phyloP scores from a whole-genome alignment of 2,329 filamentous ascomycete species.

The Diaporthe helianthi region DNA sequence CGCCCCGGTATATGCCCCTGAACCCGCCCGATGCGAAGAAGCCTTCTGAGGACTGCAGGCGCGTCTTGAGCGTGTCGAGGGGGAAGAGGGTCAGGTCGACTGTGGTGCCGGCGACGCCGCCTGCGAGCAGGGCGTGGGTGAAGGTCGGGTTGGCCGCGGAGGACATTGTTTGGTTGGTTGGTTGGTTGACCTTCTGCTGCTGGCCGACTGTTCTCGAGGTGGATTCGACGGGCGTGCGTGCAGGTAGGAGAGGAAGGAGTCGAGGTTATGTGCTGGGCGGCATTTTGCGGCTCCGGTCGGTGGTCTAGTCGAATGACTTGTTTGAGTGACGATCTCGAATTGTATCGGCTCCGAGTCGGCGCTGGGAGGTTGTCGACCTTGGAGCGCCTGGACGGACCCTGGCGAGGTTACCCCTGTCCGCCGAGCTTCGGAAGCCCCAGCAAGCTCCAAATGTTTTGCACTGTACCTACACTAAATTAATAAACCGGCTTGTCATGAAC shows the following conservation, averaged over 20 bases:
- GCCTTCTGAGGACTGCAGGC: slow-evolving; percentile 81
- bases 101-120: slow-evolving; percentile 90
- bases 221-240: neutral
- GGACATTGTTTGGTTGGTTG: slow-evolving; percentile 8
- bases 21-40: slow-evolving; percentile 88
- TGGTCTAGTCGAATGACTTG: neutral
- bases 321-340: neutral
- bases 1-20: slow-evolving; percentile 88
- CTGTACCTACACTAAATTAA: neutral
- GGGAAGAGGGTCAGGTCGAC: slow-evolving; percentile 97
- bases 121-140: slow-evolving; percentile 73
- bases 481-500: neutral
- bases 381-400: neutral
- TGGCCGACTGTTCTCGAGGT: neutral
- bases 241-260: neutral
- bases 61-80: slow-evolving; percentile 98
- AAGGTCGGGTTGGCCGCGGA: slow-evolving; percentile 52
- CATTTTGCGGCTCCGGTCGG: slow-evolving; percentile 17
- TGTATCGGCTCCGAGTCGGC: slow-evolving; percentile 28
- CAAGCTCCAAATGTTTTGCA: neutral
- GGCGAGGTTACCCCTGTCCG: slow-evolving; percentile 1
- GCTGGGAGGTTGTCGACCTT: neutral
- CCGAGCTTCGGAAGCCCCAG: slow-evolving; percentile 17
- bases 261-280: slow-evolving; percentile 19
- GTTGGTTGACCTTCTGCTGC: neutral